Percentiles rank a stretch among this genome's conserved stretches.
Evolutionary conservation across 768 basidiomycete species (phyloP).

Genomic region (Amylocystis lapponica): DNA sequence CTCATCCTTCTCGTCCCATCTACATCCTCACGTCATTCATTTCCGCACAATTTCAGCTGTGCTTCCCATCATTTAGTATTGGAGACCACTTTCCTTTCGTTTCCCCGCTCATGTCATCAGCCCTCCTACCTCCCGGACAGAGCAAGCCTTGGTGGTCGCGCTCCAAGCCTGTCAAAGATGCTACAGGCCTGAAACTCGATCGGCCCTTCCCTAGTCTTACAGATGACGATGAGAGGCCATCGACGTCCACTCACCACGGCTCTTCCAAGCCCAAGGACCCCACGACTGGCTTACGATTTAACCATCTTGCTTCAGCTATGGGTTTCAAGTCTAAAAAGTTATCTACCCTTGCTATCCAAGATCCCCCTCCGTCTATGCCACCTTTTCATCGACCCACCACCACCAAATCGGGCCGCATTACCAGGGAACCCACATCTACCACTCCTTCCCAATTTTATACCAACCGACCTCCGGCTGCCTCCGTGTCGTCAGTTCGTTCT

Average conservation of each 20-base stretch:
- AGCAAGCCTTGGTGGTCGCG: constrained; percentile 30
- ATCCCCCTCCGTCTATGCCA: constrained; percentile 32
- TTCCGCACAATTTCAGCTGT: constrained; percentile 10
- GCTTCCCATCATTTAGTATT: constrained; percentile 12
- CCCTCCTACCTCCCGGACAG: constrained; percentile 12
- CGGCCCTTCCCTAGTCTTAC: constrained; percentile 14
- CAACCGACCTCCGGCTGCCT: constrained; percentile 44
- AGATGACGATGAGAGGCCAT: constrained; percentile 16
- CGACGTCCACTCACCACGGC: constrained; percentile 6
- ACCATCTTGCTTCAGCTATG: constrained; percentile 53
- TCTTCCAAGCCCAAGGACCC: constrained; percentile 17
- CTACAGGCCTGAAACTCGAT: constrained; percentile 8
- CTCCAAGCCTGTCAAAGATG: constrained; percentile 24
- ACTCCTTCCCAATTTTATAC: constrained; percentile 17
- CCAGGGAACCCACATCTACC: constrained; percentile 7
- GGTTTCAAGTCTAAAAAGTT: constrained; percentile 59
- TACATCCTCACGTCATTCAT: constrained; percentile 14
- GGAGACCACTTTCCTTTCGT: constrained; percentile 21
- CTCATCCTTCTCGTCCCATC: neutral
- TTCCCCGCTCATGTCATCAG: constrained; percentile 19
- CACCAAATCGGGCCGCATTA: constrained; percentile 9
- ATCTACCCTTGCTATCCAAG: constrained; percentile 46
- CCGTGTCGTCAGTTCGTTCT: constrained; percentile 52
- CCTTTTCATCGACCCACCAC: constrained; percentile 14
- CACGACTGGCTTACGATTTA: constrained; percentile 38